phyloP scores from a whole-genome alignment of 257 asterid genomes.

The Nicotiana tabacum region DNA sequence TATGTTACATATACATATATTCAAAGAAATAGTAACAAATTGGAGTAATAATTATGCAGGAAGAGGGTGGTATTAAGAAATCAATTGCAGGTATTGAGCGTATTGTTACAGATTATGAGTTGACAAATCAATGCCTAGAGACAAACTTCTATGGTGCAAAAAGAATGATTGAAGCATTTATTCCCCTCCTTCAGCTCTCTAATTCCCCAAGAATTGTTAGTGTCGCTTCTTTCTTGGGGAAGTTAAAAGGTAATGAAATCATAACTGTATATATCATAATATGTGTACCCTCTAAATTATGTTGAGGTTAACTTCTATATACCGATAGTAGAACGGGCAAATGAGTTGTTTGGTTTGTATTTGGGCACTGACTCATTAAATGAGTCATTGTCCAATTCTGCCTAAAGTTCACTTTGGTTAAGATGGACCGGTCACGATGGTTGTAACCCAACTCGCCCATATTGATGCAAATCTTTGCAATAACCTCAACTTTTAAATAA shows the following conservation, averaged over 20 bases:
- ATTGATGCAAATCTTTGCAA: too few species aligned
- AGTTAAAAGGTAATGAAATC: conserved; percentile 31
- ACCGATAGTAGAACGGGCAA: too few species aligned
- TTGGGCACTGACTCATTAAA: too few species aligned
- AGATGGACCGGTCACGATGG: too few species aligned
- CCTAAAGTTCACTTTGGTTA: too few species aligned
- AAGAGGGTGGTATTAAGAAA: conserved; percentile 19
- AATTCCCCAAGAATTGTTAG: conserved; percentile 54
- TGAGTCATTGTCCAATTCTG: too few species aligned
- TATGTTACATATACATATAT: neutral
- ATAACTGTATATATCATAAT: too few species aligned
- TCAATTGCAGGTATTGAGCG: conserved; percentile 19
- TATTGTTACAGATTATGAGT: conserved; percentile 21
- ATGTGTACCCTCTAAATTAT: neutral
- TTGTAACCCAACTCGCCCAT: too few species aligned
- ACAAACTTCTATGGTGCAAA: conserved; percentile 63
- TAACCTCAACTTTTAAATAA: too few species aligned
- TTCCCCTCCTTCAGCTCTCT: conserved; percentile 51
- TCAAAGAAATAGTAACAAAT: neutral
- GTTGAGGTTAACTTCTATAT: neutral
- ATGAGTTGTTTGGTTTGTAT: too few species aligned
- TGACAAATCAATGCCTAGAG: conserved; percentile 33
- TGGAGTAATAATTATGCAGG: neutral
- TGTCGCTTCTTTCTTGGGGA: conserved; percentile 42
- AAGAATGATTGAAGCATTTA: conserved; percentile 41